Evolutionary conservation across 345 rosid species (phyloP).

Genomic region (Tarenaya hassleriana): DNA sequence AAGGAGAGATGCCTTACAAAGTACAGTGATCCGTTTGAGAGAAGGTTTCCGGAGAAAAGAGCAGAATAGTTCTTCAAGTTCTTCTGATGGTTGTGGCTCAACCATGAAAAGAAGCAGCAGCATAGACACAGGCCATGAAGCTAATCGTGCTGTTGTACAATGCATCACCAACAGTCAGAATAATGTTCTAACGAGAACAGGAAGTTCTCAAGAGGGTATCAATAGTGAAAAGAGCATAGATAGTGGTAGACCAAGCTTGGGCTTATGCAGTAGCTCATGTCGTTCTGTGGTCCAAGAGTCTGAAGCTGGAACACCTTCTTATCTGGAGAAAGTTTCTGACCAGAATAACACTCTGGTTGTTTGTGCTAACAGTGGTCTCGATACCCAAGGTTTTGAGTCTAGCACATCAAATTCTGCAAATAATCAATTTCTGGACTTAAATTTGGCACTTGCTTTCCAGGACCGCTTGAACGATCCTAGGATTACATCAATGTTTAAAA

Average conservation of each 20-base stretch:
- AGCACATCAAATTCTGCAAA: slow-evolving; percentile 77
- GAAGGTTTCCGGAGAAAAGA: slow-evolving; percentile 96
- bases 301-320: slow-evolving; percentile 59
- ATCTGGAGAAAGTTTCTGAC: slow-evolving; percentile 54
- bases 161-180: slow-evolving; percentile 53
- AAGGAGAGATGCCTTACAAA: slow-evolving; percentile 89
- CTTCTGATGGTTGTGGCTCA: slow-evolving; percentile 99
- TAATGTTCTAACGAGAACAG: slow-evolving; percentile 48
- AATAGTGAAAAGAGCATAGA: slow-evolving; percentile 92
- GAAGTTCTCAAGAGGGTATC: slow-evolving; percentile 77
- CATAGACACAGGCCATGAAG: slow-evolving; percentile 77
- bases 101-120: slow-evolving; percentile 90
- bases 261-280: slow-evolving; percentile 79
- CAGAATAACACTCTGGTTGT: slow-evolving; percentile 46
- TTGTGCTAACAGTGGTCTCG: slow-evolving; percentile 86
- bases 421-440: slow-evolving; percentile 79
- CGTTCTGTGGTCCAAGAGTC: slow-evolving; percentile 81
- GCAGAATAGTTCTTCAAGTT: slow-evolving; percentile 83
- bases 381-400: slow-evolving; percentile 93
- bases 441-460: slow-evolving; percentile 82
- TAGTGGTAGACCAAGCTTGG: slow-evolving; percentile 94
- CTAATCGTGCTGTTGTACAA: slow-evolving; percentile 41
- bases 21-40: slow-evolving; percentile 93
- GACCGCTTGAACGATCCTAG: slow-evolving; percentile 85
- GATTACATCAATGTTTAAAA: slow-evolving; percentile 77